Base-by-base conservation (phyloP, 148 eudicot species). In the Cornus suecica region DNA sequence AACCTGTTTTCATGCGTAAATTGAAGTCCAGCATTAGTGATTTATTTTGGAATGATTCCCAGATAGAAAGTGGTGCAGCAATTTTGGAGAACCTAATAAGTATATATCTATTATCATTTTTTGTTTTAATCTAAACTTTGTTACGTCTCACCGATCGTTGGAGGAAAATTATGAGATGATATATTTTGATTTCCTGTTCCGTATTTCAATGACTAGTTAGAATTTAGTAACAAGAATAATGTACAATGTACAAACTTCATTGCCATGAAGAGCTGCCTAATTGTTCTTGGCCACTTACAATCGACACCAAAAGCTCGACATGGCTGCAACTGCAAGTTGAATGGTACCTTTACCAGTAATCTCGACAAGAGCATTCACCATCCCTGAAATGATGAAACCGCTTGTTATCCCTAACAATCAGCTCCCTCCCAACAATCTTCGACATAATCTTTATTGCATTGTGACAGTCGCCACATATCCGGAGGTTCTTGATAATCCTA, bases 381-480 rank as follows among this genome's bases (percentile, higher is more conserved):
- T 86, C 87, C 51, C 78, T 81, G 75, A 86, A 86, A 80, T 84
- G 89, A 75, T 86, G 89, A 71, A 86, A 86, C 64, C 89, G 37
- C 76, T 86, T 86, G 52, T 83, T 84, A 65, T 86, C 89, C 69
- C 89, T 64, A 26, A 84, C 87, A 62, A 86, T 81, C 76, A 86
- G 80, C 78, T 86, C 89, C 71, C 89, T 81, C n/a, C 89, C 87
- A 68, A 84, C 87, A 77, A 86, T 81, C 83, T 77, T 86, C 1
- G 86, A 79, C 80, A 86, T 83, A 69, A 83, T 83, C 78, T 86
- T 86, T 62, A 86, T 79, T 0, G 89, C 89, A 67, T 81, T 83
- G 65, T 86, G 89, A 75, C 89, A 86, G 73, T 86, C 89, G 3
- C 89, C 87, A 34, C 89, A 86, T 56, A 86, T 84, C 26, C 89